These are phyloP conservation scores for Babesia caballi DNA, from an alignment of 169 alveolate species.

Conservation along the genomic window DNA sequence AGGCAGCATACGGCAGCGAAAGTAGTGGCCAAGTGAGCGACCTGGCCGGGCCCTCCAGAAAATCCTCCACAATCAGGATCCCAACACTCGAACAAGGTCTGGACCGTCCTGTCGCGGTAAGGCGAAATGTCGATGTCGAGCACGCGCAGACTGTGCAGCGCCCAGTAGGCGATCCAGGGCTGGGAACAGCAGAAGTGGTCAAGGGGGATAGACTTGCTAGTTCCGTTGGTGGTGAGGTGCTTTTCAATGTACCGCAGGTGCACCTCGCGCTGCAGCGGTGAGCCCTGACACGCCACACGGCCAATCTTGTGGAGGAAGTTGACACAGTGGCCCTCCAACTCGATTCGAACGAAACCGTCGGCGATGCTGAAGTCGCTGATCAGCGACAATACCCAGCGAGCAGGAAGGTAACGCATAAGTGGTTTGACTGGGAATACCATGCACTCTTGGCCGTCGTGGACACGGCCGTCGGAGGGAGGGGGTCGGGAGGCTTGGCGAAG, in stretches of 20 bases:
- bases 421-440: not conserved
- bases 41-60: conserved; percentile 88
- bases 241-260: conserved; percentile 28
- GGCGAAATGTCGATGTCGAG: conserved; percentile 41
- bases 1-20: conserved; percentile 87
- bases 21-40: conserved; percentile 89
- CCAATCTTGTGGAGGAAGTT: conserved; percentile 8
- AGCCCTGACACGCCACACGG: not conserved
- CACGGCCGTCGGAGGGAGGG: too few relatives aligned
- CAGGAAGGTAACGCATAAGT: not conserved
- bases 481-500: not conserved
- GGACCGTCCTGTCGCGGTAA: conserved; percentile 29
- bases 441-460: not conserved
- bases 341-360: conserved; percentile 15
- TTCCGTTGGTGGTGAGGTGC: conserved; percentile 37
- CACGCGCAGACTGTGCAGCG: conserved; percentile 38
- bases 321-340: not conserved
- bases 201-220: conserved; percentile 21
- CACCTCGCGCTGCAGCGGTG: conserved; percentile 31
- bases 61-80: conserved; percentile 83
- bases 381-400: not conserved
- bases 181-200: conserved; percentile 40
- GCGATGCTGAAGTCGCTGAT: conserved; percentile 17
- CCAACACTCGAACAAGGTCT: conserved; percentile 50
- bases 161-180: conserved; percentile 65